Evolutionary conservation across 2,329 filamentous ascomycete genomes (phyloP).

Genomic region (Hypoxylon sp.): DNA sequence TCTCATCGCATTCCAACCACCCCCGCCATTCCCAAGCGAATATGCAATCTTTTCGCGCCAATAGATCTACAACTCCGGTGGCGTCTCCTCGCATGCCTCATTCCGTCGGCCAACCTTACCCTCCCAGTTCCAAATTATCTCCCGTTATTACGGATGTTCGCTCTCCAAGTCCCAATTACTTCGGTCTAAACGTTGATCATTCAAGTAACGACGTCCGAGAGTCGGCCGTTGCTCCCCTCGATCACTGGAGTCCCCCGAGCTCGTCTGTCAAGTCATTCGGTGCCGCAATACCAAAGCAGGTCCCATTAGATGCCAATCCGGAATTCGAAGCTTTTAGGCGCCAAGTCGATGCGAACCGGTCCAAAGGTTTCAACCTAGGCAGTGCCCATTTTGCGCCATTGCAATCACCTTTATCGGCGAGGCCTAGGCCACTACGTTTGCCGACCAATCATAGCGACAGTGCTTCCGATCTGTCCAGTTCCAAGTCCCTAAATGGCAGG

Average conservation of each 20-base stretch:
- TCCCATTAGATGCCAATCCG: slow-evolving; percentile 81
- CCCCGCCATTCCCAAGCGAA: slow-evolving; percentile 58
- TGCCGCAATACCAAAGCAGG: slow-evolving; percentile 76
- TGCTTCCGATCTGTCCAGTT: slow-evolving; percentile 55
- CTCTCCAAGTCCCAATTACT: slow-evolving; percentile 85
- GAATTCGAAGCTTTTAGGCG: slow-evolving; percentile 86
- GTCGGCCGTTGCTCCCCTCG: slow-evolving; percentile 73
- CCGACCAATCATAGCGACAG: slow-evolving; percentile 65
- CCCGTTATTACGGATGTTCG: slow-evolving; percentile 60
- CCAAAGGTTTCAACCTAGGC: slow-evolving; percentile 65
- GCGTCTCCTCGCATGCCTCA: slow-evolving; percentile 67
- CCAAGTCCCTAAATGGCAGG: slow-evolving; percentile 46
- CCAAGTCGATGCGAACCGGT: slow-evolving; percentile 76
- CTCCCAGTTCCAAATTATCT: slow-evolving; percentile 63
- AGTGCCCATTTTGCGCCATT: slow-evolving; percentile 62
- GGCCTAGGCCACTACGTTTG: slow-evolving; percentile 64
- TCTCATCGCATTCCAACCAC: slow-evolving; percentile 50
- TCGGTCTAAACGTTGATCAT: slow-evolving; percentile 79
- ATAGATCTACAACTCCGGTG: slow-evolving; percentile 65
- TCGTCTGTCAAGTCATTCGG: slow-evolving; percentile 80
- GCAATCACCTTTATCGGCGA: slow-evolving; percentile 50
- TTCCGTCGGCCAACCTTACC: slow-evolving; percentile 69
- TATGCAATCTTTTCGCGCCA: slow-evolving; percentile 58
- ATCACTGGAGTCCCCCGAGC: slow-evolving; percentile 82
- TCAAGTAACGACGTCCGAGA: slow-evolving; percentile 71